A percentile compares a stretch with the other conserved stretches of the same genome.
phyloP scores from a whole-genome alignment of 1,139 yeast genomes.

The Kodamaea alishanica region DNA sequence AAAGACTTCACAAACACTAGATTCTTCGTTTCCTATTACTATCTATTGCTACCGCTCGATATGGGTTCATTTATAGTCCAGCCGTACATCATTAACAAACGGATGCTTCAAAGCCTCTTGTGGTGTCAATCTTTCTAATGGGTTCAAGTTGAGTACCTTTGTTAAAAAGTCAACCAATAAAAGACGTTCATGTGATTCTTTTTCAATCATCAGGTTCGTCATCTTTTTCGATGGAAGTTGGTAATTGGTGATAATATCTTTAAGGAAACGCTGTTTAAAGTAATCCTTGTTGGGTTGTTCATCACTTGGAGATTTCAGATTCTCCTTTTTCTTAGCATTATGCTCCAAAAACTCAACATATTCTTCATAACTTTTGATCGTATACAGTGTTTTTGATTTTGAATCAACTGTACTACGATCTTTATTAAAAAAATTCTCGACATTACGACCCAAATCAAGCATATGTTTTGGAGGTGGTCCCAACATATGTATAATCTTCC shows the following conservation, averaged over 20 bases:
- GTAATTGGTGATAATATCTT: slow-evolving; percentile 76
- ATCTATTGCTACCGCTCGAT: no score
- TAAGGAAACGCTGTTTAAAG: slow-evolving; percentile 67
- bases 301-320: slow-evolving; percentile 25
- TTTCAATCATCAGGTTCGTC: slow-evolving; percentile 59
- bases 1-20: no score
- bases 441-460: slow-evolving; percentile 91
- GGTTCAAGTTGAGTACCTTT: slow-evolving; percentile 79
- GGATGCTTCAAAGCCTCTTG: slow-evolving; percentile 94
- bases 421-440: slow-evolving; percentile 65
- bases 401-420: slow-evolving; percentile 19
- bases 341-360: slow-evolving; percentile 33
- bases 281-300: slow-evolving; percentile 86
- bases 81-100: slow-evolving; percentile 50
- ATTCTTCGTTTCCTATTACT: no score
- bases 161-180: slow-evolving; percentile 72
- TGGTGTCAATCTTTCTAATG: slow-evolving; percentile 94
- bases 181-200: slow-evolving; percentile 69
- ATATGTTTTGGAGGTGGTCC: slow-evolving; percentile 93
- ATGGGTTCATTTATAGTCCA: no score
- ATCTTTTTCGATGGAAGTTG: slow-evolving; percentile 68
- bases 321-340: slow-evolving; percentile 18
- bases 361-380: slow-evolving; percentile 34
- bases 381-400: slow-evolving; percentile 28
- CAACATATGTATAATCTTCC: slow-evolving; percentile 76